phyloP scores from a whole-genome alignment of 768 basidiomycete species.

The Kwoniella heveanensis region DNA sequence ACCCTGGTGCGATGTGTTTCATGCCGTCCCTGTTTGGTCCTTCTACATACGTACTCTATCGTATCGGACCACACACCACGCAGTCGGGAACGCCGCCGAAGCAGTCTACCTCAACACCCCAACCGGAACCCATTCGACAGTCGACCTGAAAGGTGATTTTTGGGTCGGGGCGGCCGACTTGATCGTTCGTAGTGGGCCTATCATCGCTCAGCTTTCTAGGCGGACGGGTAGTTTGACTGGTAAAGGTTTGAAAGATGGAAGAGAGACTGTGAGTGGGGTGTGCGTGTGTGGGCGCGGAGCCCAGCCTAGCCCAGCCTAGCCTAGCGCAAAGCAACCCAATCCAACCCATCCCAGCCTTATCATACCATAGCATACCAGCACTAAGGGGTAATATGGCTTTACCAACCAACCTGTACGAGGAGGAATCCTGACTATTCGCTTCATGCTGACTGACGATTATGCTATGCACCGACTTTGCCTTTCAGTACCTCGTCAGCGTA shows the following conservation, averaged over 20 bases:
- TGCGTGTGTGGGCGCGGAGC: too few species aligned
- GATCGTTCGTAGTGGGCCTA: conserved; percentile 27
- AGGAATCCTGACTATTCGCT: background rate
- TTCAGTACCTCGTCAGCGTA: conserved; percentile 51
- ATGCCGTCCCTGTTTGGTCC: too few species aligned
- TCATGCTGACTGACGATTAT: too few species aligned
- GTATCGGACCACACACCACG: background rate
- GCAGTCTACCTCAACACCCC: conserved; percentile 45
- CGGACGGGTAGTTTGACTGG: conserved; percentile 41
- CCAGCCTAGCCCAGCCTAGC: too few species aligned
- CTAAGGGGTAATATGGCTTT: background rate
- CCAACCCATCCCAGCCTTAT: too few species aligned
- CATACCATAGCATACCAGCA: too few species aligned
- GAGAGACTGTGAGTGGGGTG: conserved; percentile 37
- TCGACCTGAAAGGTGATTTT: conserved; percentile 48
- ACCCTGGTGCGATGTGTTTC: background rate
- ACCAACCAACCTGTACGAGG: too few species aligned
- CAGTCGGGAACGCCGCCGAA: conserved; percentile 49
- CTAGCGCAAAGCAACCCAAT: too few species aligned
- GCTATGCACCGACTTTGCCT: too few species aligned
- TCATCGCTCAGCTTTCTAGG: conserved; percentile 51
- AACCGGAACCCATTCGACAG: conserved; percentile 30
- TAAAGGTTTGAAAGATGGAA: conserved; percentile 39
- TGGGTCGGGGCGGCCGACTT: conserved; percentile 50
- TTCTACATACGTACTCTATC: too few species aligned